Evolutionary conservation across 345 rosid species (phyloP).

Genomic region (Ceriops zippeliana): DNA sequence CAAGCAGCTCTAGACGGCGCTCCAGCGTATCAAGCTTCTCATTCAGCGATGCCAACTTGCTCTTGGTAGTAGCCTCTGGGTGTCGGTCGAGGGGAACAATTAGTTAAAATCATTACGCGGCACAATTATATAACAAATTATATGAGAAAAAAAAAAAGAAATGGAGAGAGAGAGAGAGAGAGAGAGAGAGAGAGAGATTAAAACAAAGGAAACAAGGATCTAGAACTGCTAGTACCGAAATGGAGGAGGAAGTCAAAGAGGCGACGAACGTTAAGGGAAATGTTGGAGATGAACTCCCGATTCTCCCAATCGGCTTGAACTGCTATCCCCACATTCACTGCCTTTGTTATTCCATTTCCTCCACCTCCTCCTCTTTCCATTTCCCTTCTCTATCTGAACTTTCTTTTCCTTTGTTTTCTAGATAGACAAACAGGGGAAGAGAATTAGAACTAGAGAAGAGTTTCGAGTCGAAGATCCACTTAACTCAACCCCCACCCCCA

Average conservation of each 20-base stretch:
- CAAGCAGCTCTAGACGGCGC: slow-evolving; percentile 81
- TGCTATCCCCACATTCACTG: slow-evolving; percentile 98
- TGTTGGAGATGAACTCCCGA: slow-evolving; percentile 94
- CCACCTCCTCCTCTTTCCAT: slow-evolving; percentile 85
- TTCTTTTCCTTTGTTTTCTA: neutral
- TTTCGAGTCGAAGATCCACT: no score
- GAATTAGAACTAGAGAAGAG: no score
- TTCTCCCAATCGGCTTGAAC: slow-evolving; percentile 99
- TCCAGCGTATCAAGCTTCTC: slow-evolving; percentile 85
- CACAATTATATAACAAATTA: neutral
- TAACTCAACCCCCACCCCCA: no score
- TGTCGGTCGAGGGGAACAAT: no score
- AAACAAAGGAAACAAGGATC: neutral
- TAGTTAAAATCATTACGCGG: no score
- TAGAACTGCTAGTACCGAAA: slow-evolving; percentile 31
- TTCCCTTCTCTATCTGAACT: neutral
- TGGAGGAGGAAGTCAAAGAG: slow-evolving; percentile 96
- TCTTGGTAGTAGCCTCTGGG: slow-evolving; percentile 83
- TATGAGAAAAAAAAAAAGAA: neutral
- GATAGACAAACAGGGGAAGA: neutral
- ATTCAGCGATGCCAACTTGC: slow-evolving; percentile 75
- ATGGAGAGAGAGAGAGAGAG: no score
- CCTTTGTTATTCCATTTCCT: slow-evolving; percentile 60
- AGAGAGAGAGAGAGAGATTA: no score
- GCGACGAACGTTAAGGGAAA: slow-evolving; percentile 97